Evolutionary conservation across 129 eudicot genomes (phyloP), one percentile per base, ranked within the genome.

Genomic region (Lactuca saligna): DNA sequence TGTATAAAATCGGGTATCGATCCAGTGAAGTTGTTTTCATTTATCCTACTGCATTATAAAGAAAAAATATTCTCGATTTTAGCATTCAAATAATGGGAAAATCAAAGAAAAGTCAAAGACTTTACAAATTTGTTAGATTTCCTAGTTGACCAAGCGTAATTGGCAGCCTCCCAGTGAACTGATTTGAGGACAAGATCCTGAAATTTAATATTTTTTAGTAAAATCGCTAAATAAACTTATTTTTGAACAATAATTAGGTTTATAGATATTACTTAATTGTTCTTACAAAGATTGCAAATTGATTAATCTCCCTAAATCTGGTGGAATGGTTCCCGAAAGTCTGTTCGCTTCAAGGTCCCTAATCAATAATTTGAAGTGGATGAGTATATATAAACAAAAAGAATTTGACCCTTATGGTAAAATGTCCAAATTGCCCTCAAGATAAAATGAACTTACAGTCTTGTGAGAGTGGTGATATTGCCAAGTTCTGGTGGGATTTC

Each of bases 111-210:
- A 54, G 54, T 60, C 8, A 63, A 64, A 10, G 38, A 54, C 8
- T 87, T 78, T 84, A 91, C 96, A 91, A 82, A 72, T 91, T 84
- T 69, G 72, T 82, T 63, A 91, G 69, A 56, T 77, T 88, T 68
- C 59, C 71, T 61, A 91, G 78, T 35, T 70, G 76, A 71, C 94
- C 85, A 62, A 91, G 70, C 25, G 89, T 46, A 4, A 65, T 25
- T 53, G 98, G 98, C 75, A 91, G 75, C 67, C 73, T 70, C 35
- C 98, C 98, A 3, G 75, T 60, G 31, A 91, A 75, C 66, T 61
- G 86, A 71, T 91, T 91, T 60, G 98, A 91, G 31, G 98, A 91
- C 68, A 91, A 59, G 35, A 86, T 82, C 83, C 98, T 91, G 86
- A 68, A 60, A 65, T 44, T 8, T 75, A 65, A 68, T 33, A 73